These are phyloP conservation scores for Casuarina cunninghamiana DNA, from an alignment of 306 rosid genomes.

Conservation along the genomic window DNA sequence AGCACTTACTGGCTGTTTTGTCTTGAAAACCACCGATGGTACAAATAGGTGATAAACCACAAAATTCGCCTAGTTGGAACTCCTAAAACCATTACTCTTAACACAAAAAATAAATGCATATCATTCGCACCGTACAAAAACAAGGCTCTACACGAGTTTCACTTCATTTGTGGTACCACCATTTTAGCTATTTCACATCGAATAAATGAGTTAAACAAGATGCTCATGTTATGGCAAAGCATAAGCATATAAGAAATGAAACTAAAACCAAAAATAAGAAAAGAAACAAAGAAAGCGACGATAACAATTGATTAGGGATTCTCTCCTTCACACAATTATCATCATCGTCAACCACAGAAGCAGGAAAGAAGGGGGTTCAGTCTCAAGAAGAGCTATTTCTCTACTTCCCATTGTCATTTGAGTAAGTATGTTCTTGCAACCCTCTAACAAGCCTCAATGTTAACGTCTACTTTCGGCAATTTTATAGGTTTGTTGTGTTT, in stretches of 20 bases:
- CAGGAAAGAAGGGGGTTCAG: background rate
- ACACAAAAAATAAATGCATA: too few species aligned
- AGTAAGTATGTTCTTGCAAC: background rate
- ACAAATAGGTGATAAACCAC: too few species aligned
- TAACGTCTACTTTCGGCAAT: background rate
- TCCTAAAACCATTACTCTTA: background rate
- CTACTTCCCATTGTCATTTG: background rate
- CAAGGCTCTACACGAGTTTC: too few species aligned
- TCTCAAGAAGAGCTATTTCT: background rate
- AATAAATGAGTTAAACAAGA: background rate
- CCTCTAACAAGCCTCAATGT: background rate
- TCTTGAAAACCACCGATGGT: too few species aligned
- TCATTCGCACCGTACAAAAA: background rate
- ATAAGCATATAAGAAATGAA: too few species aligned
- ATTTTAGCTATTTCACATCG: too few species aligned
- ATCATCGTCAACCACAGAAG: background rate
- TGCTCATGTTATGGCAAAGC: too few species aligned
- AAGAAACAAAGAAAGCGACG: background rate
- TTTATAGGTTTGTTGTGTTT: background rate
- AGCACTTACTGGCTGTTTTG: too few species aligned
- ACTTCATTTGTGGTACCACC: too few species aligned
- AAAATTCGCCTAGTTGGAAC: too few species aligned
- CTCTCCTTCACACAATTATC: background rate
- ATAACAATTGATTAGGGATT: background rate
- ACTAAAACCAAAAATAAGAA: background rate